Base-by-base conservation (phyloP, 2,329 filamentous ascomycete species). In the Ascochyta fabae region DNA sequence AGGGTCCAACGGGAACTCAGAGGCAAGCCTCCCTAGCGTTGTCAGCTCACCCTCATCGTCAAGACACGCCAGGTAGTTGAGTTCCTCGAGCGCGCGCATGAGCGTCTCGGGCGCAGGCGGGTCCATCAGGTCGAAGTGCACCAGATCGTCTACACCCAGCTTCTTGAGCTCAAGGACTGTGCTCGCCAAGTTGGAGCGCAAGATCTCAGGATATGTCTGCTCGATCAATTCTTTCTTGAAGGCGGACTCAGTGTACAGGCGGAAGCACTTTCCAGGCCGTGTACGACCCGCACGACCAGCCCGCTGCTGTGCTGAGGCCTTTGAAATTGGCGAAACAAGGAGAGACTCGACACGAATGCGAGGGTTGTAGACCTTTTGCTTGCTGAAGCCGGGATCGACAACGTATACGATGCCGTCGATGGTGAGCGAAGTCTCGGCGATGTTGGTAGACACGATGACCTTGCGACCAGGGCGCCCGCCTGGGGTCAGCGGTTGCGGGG, bases 201-300 rank as follows among this genome's bases (percentile, higher is more conserved):
- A 83, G 72, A 99, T 93, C 75, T 99, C 95, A 0, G 95, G 95
- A 68, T 99, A 93, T 0, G 95, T 98, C 76, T 96, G 92, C 76
- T 97, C 92, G 60, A 97, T 98, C 45, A 99, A 85, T 77, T 99
- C 95, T 76, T 96, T 94, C 83, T 97, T 97, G 81, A 97, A 99
- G 0, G 95, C 94, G 54, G 83, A 85, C 75, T 99, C 95, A 0
- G 95, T 99, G 78, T 99, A 99, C 13, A 99, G 79, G 39, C 95
- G 87, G 84, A 98, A 99, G 79, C 95, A 98, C 78, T 99, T 99
- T 81, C 96, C 96, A 41, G 96, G 95, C 62, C 93, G 89, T 41
- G 95, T 99, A 89, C 95, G 94, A 83, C 96, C 95, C 13, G 95
- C 95, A 92, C 95, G 94, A 89, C 96, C 96, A 61, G 96, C 96